Base-by-base conservation (phyloP, 345 rosid species). In the Gossypium arboreum region DNA sequence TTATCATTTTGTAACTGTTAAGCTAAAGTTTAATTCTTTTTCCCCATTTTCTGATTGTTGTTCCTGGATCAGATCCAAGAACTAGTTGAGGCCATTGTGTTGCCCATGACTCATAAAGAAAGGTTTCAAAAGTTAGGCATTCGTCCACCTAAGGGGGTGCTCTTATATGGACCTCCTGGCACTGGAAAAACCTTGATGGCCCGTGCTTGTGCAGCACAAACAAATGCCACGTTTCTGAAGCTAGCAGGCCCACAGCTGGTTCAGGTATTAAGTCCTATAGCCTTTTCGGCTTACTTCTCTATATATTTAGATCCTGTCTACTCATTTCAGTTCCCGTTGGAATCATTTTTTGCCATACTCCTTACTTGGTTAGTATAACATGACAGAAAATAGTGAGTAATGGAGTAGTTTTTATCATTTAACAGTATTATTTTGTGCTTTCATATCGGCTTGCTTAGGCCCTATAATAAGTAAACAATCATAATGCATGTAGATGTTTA, bases 151-250 rank as follows among this genome's bases (percentile, higher is more conserved):
- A 96, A 96, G 80, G 99, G 99, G 51, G 94, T 96, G 73, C 98
- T 96, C 71, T 84, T 93, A 67, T 93, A 96, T 83, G 99, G 98
- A 58, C 99, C 98, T 76, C 99, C 99, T 47, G 99, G 99, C 63
- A 96, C 99, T 58, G 99, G 99, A 71, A 96, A 96, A 77, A 96
- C 99, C 65, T 79, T 96, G 79, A 96, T 96, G 99, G 99, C 98
- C 0, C 97, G 99, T 73, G 98, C 99, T 58, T 96, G 99, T 84
- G 99, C 99, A n/a, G 99, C 99, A 18, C 99, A 93, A 77, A 96
- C 98, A 77, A 96, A 96, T 70, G 99, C 98, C 67, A 96, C 99
- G 18, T 96, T 92, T 81, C 86, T 96, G 72, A 96, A 96, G 85
- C 81, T 96, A 69, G 99, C 99, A 18, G 99, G 99, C 43, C 98